Evolutionary conservation across 75 land plant genomes (phyloP).

Genomic region (Picea glauca): DNA sequence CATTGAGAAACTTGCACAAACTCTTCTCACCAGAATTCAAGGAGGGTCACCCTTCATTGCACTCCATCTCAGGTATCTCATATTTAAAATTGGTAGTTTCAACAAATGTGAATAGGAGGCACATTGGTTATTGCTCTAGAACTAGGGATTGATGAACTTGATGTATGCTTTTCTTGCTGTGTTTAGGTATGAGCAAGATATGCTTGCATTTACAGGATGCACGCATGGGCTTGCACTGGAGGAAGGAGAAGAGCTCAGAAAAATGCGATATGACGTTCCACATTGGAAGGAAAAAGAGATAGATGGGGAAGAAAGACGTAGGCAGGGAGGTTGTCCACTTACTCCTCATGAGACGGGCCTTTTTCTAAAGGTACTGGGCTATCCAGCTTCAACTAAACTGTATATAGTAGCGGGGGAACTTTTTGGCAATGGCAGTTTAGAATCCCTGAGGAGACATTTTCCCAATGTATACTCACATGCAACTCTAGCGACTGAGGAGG

Average conservation of each 20-base stretch:
- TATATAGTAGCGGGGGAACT: slow-evolving; percentile 39
- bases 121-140: neutral
- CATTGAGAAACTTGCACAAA: slow-evolving; percentile 25
- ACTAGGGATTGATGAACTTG: neutral
- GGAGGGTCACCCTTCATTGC: slow-evolving; percentile 25
- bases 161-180: slow-evolving; percentile 6
- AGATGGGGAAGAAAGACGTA: slow-evolving; percentile 37
- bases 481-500: slow-evolving; percentile 31
- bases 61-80: slow-evolving; percentile 35
- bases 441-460: slow-evolving; percentile 13
- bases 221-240: slow-evolving; percentile 24
- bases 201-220: slow-evolving; percentile 55
- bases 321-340: slow-evolving; percentile 44
- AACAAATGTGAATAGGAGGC: neutral
- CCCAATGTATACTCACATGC: slow-evolving; percentile 42
- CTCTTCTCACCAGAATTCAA: slow-evolving; percentile 21
- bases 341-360: slow-evolving; percentile 45
- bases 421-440: slow-evolving; percentile 28
- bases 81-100: neutral
- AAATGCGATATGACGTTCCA: slow-evolving; percentile 38
- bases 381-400: slow-evolving; percentile 29
- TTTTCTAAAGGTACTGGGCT: slow-evolving; percentile 38
- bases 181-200: slow-evolving; percentile 42
- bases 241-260: slow-evolving; percentile 35
- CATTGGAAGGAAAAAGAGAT: slow-evolving; percentile 61